These are phyloP conservation scores for Calonectria pauciramosa DNA, from an alignment of 2,329 filamentous ascomycete species.

Conservation along the genomic window DNA sequence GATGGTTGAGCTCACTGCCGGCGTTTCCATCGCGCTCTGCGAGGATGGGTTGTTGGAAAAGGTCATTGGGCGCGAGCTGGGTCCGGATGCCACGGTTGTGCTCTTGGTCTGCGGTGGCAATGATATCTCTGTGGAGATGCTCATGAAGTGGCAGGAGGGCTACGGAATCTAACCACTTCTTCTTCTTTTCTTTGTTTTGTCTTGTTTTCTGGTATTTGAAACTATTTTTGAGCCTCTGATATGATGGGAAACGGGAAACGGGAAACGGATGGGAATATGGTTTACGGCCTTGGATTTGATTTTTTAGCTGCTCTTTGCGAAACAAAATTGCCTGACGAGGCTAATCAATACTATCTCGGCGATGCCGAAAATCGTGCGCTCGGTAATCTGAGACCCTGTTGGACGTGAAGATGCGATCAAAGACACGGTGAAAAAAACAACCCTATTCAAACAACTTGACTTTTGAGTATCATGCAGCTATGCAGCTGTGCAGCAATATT, in stretches of 20 bases:
- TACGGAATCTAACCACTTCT: constrained; percentile 16
- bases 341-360: constrained; percentile 4
- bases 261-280: neutral
- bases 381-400: neutral
- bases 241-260: neutral
- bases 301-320: neutral
- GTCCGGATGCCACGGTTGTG: constrained; percentile 46
- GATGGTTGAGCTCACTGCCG: constrained; percentile 49
- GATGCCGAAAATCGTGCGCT: constrained; percentile 5
- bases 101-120: constrained; percentile 50
- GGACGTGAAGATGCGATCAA: neutral
- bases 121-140: constrained; percentile 50
- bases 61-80: constrained; percentile 31
- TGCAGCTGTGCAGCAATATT: neutral
- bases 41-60: constrained; percentile 42
- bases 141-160: constrained; percentile 42
- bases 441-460: neutral
- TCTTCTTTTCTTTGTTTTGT: neutral
- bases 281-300: neutral
- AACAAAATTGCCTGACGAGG: constrained; percentile 4
- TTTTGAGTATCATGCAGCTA: neutral
- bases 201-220: neutral
- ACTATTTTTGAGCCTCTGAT: constrained; percentile 1
- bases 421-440: neutral
- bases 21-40: constrained; percentile 47